phyloP scores from a whole-genome alignment of 1,139 yeast genomes.

The Suhomyces taliae region DNA sequence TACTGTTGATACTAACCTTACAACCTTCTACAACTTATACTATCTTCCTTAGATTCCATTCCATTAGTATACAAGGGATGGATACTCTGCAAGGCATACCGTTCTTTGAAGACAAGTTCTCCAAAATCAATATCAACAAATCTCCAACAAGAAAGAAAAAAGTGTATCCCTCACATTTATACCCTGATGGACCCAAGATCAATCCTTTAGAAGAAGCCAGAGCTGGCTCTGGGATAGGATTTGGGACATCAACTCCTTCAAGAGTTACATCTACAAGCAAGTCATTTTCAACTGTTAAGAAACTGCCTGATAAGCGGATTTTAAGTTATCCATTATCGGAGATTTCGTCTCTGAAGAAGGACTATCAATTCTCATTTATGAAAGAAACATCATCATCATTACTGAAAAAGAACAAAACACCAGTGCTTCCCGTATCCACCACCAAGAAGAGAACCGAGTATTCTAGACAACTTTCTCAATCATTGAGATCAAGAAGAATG shows the following conservation, averaged over 20 bases:
- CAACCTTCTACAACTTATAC: not conserved
- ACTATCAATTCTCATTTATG: slow-evolving; percentile 37
- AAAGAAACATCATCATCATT: slow-evolving; percentile 38
- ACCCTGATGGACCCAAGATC: slow-evolving; percentile 18
- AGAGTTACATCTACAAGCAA: slow-evolving; percentile 8
- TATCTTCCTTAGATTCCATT: not conserved
- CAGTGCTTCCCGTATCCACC: slow-evolving; percentile 8
- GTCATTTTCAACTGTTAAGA: slow-evolving; percentile 13
- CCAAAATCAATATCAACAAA: slow-evolving; percentile 25
- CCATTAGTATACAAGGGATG: slow-evolving; percentile 1
- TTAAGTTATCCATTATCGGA: slow-evolving; percentile 13
- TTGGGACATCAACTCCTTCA: slow-evolving; percentile 9
- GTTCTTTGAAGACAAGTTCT: slow-evolving; percentile 28
- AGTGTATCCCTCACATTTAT: slow-evolving; percentile 23
- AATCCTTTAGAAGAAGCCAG: slow-evolving; percentile 7
- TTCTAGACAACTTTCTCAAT: slow-evolving; percentile 19
- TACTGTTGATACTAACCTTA: not conserved
- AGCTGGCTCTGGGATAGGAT: slow-evolving; percentile 6
- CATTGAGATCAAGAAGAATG: slow-evolving; percentile 17
- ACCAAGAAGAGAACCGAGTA: slow-evolving; percentile 21
- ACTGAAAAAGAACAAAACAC: slow-evolving; percentile 24
- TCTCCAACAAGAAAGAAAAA: slow-evolving; percentile 24
- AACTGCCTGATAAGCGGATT: slow-evolving; percentile 11
- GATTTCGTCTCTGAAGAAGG: slow-evolving; percentile 11
- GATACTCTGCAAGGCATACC: slow-evolving; percentile 3